Percentiles rank a stretch among this genome's conserved stretches.
These are phyloP conservation scores for Mucor indicus DNA, from an alignment of 371 early-diverging fungal genomes.

Conservation along the genomic window DNA sequence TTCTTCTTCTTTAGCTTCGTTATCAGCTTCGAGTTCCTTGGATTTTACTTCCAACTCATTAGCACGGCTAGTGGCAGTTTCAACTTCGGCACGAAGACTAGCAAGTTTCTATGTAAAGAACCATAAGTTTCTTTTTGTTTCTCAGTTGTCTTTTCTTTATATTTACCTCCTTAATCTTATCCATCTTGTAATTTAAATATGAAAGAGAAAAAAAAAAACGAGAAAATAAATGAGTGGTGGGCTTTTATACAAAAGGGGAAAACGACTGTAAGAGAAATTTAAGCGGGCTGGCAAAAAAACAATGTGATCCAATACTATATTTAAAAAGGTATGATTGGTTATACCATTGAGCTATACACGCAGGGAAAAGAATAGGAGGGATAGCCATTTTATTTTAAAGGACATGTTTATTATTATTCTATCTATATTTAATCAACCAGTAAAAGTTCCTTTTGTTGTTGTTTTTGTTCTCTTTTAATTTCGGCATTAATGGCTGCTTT, in stretches of 20 bases:
- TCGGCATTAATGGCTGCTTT: constrained; percentile 29
- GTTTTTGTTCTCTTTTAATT: constrained; percentile 27
- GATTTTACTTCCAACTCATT: constrained; percentile 58
- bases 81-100: constrained; percentile 66
- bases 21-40: constrained; percentile 54
- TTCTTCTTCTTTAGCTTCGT: constrained; percentile 67
- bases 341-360: too few species aligned
- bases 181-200: constrained; percentile 20
- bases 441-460: constrained; percentile 6
- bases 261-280: constrained; percentile 1
- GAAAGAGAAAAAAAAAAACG: background rate
- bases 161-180: constrained; percentile 34
- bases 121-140: background rate
- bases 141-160: background rate
- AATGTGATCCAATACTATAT: constrained; percentile 24
- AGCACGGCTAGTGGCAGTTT: constrained; percentile 63
- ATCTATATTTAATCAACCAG: constrained; percentile 1
- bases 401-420: too few species aligned
- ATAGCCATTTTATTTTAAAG: too few species aligned
- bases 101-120: constrained; percentile 58
- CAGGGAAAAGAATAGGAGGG: too few species aligned
- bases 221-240: constrained; percentile 1
- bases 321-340: too few species aligned
- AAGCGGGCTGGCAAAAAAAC: constrained; percentile 12
- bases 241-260: background rate